Base-by-base conservation (phyloP, 257 asterid genomes). In the Solanum medicagineum region DNA sequence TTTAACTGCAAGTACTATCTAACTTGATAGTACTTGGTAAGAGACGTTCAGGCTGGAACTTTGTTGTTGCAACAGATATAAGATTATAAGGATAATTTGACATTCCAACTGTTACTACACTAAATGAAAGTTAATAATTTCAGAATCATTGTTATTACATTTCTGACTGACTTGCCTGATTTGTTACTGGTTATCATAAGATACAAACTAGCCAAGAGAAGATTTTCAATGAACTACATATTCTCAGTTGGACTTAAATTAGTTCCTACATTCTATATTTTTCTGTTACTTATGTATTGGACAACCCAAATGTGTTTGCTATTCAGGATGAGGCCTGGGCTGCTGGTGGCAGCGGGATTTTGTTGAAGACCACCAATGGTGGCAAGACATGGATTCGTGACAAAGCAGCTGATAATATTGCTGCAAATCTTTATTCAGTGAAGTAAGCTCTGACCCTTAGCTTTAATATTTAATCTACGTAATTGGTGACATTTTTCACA, bases 271-370 rank as follows among this genome's bases (percentile, higher is more conserved):
- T 29, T 20, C 42, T 63, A 24, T 73, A 47, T 55, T 55, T 17
- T 68, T 51, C 66, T 83, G 59, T 10, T 22, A 47, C 45, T 51
- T 20, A 47, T 29, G 59, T 19, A 68, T 19, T 51, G 59, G 40
- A 20, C 5, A 17, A 66, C 13, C 26, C 62, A 68, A 49, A 47
- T 26, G 51, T 54, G 63, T 87, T 83, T 59, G 77, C 84, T 36
- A 84, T 82, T 80, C 84, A 97, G 98, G 98, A 89, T 29, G 98
- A 96, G 89, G 99, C 98, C 59, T 94, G 99, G 98, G 99, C 98
- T 81, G 98, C 98, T 84, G 99, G 99, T 86, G 98, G 99, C 54
- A 97, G 99, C 87, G 99, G 98, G 49, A 81, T 97, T 89, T 90
- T 95, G 88, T 87, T 97, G 83, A 97, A 96, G 90, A 93, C 99